phyloP scores from a whole-genome alignment of 179 eudicot genomes.

The Pouteria campechiana region DNA sequence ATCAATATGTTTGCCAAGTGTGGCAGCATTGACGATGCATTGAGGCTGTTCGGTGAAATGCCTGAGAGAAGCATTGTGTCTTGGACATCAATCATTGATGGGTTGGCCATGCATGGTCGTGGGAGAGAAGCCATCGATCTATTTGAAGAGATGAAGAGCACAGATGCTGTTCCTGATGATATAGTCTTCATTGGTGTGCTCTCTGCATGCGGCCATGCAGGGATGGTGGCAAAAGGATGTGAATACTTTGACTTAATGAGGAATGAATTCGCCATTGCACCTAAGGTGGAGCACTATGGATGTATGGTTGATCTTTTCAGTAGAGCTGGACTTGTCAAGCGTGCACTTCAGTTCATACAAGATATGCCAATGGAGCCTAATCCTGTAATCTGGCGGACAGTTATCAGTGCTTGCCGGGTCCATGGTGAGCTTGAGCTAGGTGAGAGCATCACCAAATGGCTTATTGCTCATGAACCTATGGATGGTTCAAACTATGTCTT shows the following conservation, averaged over 20 bases:
- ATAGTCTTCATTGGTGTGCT: constrained; percentile 46
- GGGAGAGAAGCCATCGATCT: constrained; percentile 45
- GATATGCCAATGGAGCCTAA: constrained; percentile 51
- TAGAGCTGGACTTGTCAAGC: constrained; percentile 41
- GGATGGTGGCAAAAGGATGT: constrained; percentile 43
- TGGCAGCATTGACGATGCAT: constrained; percentile 43
- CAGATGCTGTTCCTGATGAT: constrained; percentile 30
- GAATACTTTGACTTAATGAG: constrained; percentile 31
- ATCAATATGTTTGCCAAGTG: constrained; percentile 56
- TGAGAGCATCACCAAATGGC: constrained; percentile 23
- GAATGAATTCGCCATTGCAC: constrained; percentile 21
- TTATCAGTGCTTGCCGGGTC: constrained; percentile 33
- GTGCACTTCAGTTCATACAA: constrained; percentile 37
- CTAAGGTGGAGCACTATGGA: constrained; percentile 58
- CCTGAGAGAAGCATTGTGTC: constrained; percentile 30
- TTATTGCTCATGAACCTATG: constrained; percentile 28
- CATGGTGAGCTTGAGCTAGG: constrained; percentile 33
- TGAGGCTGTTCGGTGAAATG: constrained; percentile 34
- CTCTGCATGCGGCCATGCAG: constrained; percentile 59
- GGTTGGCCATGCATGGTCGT: constrained; percentile 51
- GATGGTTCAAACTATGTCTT: constrained; percentile 44
- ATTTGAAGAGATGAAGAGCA: constrained; percentile 40
- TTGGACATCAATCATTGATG: constrained; percentile 52
- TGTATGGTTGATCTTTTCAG: constrained; percentile 62
- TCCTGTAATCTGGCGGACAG: constrained; percentile 38